Conservation (phyloP, 2,329 filamentous ascomycete species). For the Dactylella cylindrospora region DNA sequence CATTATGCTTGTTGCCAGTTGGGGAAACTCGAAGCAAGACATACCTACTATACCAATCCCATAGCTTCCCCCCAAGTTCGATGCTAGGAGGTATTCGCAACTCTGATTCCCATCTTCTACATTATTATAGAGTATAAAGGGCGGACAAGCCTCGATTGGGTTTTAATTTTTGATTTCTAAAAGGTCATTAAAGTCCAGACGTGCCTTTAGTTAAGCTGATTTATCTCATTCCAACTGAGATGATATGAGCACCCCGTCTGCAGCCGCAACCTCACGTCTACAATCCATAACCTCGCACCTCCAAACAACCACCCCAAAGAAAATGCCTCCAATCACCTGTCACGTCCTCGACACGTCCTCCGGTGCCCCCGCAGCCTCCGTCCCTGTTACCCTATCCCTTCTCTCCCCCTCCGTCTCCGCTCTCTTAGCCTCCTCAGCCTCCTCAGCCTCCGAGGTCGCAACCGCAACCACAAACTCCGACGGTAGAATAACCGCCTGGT, state of each 20-base stretch:
- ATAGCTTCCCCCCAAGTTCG: not conserved
- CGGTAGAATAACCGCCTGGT: constrained; percentile 72
- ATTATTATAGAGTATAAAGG: no score
- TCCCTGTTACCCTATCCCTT: constrained; percentile 64
- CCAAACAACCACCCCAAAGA: constrained; percentile 10
- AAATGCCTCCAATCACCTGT: constrained; percentile 68
- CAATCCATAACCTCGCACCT: constrained; percentile 43
- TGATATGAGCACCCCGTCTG: constrained; percentile 5
- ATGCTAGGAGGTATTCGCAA: not conserved
- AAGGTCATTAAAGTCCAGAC: no score
- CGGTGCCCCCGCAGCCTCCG: constrained; percentile 67
- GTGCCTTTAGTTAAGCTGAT: no score
- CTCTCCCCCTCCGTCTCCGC: constrained; percentile 48
- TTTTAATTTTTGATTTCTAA: no score
- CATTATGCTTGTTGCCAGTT: no score
- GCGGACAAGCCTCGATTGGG: no score
- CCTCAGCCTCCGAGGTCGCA: constrained; percentile 53
- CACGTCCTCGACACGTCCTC: constrained; percentile 81
- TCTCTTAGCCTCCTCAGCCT: constrained; percentile 50
- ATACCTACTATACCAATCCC: not conserved
- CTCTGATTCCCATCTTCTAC: no score
- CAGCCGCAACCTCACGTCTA: constrained; percentile 45
- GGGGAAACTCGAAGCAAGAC: no score
- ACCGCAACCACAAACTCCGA: constrained; percentile 73
- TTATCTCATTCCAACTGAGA: no score